These are phyloP conservation scores for Scedosporium boydii DNA, from an alignment of 2,329 filamentous ascomycete species.

Conservation along the genomic window DNA sequence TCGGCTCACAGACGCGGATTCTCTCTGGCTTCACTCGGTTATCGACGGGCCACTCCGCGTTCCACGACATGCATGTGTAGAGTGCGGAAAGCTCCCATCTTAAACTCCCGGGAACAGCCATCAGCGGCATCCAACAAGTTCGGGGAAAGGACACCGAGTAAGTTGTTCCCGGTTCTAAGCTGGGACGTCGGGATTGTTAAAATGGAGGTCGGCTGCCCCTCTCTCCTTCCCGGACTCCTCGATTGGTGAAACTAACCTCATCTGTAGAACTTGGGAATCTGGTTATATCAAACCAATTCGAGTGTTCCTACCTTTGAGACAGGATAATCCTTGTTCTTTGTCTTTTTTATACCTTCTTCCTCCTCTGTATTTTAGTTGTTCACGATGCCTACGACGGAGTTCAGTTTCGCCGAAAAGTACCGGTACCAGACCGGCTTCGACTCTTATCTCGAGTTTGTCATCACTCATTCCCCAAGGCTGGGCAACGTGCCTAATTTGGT, in stretches of 20 bases:
- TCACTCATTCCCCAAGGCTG: not conserved
- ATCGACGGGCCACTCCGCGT: not conserved
- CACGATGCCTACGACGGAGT: constrained; percentile 40
- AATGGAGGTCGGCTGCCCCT: too few relatives aligned
- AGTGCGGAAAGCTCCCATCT: constrained; percentile 4
- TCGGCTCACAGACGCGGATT: too few relatives aligned
- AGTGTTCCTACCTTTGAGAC: too few relatives aligned
- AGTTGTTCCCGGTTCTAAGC: not conserved
- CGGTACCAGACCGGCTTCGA: constrained; percentile 71
- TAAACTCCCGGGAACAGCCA: not conserved
- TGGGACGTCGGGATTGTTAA: too few relatives aligned
- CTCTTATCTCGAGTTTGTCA: constrained; percentile 62
- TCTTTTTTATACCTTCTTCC: too few relatives aligned
- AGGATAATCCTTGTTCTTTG: not conserved
- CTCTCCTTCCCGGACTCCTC: too few relatives aligned
- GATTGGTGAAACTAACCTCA: too few relatives aligned
- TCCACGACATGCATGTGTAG: not conserved
- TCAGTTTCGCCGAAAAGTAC: constrained; percentile 49
- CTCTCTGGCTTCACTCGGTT: constrained; percentile 1
- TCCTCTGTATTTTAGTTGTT: not conserved
- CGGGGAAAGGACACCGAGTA: not conserved
- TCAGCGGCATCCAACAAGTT: not conserved
- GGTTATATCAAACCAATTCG: too few relatives aligned
- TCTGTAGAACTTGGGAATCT: too few relatives aligned
- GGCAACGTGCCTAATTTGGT: too few relatives aligned